A percentile compares a stretch with the other conserved stretches of the same genome.
Conservation (phyloP, 2,329 filamentous ascomycete species). For the Colletotrichum scovillei region DNA sequence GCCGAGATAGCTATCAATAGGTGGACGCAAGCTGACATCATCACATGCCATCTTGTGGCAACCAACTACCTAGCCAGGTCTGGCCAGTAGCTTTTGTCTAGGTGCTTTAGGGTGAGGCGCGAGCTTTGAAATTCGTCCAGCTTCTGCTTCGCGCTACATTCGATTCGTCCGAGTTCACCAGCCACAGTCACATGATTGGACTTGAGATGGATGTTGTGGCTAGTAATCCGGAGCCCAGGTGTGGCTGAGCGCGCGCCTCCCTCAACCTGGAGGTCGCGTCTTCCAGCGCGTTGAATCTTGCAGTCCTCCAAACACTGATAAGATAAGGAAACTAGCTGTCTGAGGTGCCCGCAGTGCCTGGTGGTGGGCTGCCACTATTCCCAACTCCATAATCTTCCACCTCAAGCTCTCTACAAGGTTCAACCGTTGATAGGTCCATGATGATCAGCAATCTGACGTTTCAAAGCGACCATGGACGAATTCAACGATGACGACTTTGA, state of each 20-base stretch:
- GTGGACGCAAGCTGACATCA: slow-evolving; percentile 25
- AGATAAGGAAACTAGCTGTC: slow-evolving; percentile 15
- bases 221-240: background rate
- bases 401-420: background rate
- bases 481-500: slow-evolving; percentile 75
- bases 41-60: slow-evolving; percentile 21
- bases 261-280: background rate
- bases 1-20: background rate
- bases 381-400: background rate
- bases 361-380: slow-evolving; percentile 21
- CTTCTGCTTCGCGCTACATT: background rate
- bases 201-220: background rate
- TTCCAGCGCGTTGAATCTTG: background rate
- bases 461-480: slow-evolving; percentile 58
- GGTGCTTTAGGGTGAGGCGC: background rate
- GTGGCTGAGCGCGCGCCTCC: background rate
- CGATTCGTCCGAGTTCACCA: background rate
- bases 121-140: slow-evolving; percentile 6
- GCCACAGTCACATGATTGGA: background rate
- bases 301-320: slow-evolving; percentile 4
- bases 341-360: background rate
- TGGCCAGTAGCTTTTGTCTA: background rate
- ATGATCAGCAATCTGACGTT: background rate
- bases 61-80: background rate
- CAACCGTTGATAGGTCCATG: background rate